Evolutionary conservation across 768 basidiomycete species (phyloP).

Genomic region (Sporobolomyces roseus): DNA sequence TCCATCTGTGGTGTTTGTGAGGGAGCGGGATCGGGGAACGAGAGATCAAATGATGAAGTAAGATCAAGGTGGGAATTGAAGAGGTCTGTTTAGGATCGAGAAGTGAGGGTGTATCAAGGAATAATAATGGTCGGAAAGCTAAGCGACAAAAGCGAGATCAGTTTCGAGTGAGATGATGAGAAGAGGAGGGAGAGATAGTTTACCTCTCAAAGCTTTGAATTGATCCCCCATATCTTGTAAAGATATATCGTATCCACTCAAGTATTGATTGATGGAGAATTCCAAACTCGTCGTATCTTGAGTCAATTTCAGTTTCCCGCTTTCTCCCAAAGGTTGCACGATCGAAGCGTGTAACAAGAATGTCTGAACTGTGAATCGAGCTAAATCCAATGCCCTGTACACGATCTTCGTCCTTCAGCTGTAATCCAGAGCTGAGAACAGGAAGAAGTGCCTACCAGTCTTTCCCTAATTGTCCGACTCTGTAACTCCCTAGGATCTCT

Average conservation of each 20-base stretch:
- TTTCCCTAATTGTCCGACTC: slow-evolving; percentile 65
- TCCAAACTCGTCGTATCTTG: slow-evolving; percentile 96
- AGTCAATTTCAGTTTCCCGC: slow-evolving; percentile 87
- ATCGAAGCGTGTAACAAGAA: slow-evolving; percentile 95
- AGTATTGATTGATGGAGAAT: slow-evolving; percentile 79
- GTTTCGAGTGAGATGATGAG: not conserved
- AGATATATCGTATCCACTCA: slow-evolving; percentile 51
- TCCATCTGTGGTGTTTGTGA: slow-evolving; percentile 86
- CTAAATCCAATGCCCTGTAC: slow-evolving; percentile 62
- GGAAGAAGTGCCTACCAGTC: slow-evolving; percentile 59
- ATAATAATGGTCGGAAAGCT: slow-evolving; percentile 69
- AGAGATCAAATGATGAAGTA: slow-evolving; percentile 80
- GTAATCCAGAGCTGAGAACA: no score
- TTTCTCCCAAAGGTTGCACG: slow-evolving; percentile 81
- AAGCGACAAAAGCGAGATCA: not conserved
- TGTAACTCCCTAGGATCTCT: slow-evolving; percentile 69
- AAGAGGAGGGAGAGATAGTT: not conserved
- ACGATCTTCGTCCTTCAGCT: no score
- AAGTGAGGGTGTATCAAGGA: slow-evolving; percentile 73
- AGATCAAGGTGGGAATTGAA: slow-evolving; percentile 72
- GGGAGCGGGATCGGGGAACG: slow-evolving; percentile 67
- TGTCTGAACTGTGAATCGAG: slow-evolving; percentile 71
- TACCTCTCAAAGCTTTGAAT: slow-evolving; percentile 70
- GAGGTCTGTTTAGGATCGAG: slow-evolving; percentile 57
- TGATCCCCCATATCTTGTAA: slow-evolving; percentile 78